Evolutionary conservation across 164 flowering plant species (phyloP), one percentile per base, ranked within the genome.

Genomic region (grape (Vitis vinifera)): DNA sequence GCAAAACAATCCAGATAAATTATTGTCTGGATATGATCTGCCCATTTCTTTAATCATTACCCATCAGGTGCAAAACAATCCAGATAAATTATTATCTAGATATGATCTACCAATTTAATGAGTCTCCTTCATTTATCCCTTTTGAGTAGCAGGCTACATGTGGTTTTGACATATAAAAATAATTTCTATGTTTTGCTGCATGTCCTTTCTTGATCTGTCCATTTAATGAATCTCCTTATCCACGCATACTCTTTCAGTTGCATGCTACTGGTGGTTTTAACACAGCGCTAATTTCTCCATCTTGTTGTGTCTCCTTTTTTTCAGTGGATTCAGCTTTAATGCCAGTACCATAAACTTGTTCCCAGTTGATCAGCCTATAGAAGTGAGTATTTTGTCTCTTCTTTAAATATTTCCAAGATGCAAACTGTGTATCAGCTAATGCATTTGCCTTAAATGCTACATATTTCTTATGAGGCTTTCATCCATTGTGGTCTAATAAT

Each of bases 311-410:
- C 59, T 19, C 37, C 37, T 69, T 37, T 73, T 53, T 12, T 68
- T 49, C 77, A 85, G 89, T 17, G 82, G 83, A 67, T 69, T 89
- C 74, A 76, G 75, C 65, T 89, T 87, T 68, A 71, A 84, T 73
- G 78, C 85, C 14, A 71, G 72, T 72, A 74, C 82, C 69, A 84
- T 89, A 76, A 82, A 79, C 58, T 74, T 89, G 77, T 87, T 85
- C 70, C 81, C 86, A 1, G 82, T 76, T 29, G 83, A 77, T 71
- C 79, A 73, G 51, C 81, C 82, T 44, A 66, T 30, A n/a, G 82
- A 86, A 63, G 92, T 88, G 82, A 76, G 88, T 76, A 8, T 49
- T 49, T 69, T 15, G 4, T 10, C 44, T 31, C 59, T 49, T 59
- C 55, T 65, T 15, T 47, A 47, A 17, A 30, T 37, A 17, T 8